Evolutionary conservation across 345 rosid species (phyloP).

Genomic region (Euphorbia lathyris): DNA sequence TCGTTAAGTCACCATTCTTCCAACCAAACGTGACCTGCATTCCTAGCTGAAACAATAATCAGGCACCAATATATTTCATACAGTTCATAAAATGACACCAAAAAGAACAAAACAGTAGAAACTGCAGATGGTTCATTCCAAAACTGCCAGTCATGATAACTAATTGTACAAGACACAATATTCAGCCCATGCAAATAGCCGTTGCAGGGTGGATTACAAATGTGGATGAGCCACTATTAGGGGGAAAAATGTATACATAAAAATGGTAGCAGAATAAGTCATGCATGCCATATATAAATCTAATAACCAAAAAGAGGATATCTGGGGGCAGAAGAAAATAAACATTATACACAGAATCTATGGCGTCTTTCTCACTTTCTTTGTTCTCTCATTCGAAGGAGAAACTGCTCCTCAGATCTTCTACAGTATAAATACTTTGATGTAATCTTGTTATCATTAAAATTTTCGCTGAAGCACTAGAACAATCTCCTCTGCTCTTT

Average conservation of each 20-base stretch:
- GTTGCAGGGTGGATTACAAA: background rate
- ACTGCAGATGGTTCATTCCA: background rate
- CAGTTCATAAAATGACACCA: background rate
- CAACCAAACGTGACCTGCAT: background rate
- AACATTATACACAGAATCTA: background rate
- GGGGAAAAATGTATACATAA: background rate
- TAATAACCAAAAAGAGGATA: background rate
- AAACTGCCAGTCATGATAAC: background rate
- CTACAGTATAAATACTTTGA: background rate
- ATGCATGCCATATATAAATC: background rate
- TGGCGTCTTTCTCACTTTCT: background rate
- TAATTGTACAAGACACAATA: background rate
- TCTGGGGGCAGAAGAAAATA: background rate
- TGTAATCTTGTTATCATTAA: background rate
- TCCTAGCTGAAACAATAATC: background rate
- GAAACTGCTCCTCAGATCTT: background rate
- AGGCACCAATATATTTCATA: background rate
- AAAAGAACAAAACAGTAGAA: background rate
- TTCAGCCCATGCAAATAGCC: background rate
- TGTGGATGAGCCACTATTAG: background rate
- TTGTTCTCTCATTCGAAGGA: background rate
- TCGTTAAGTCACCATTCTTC: too few species aligned
- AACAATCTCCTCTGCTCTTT: constrained; percentile 59
- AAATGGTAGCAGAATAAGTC: background rate
- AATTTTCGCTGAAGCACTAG: constrained; percentile 45